These are phyloP conservation scores for Gastrolobium villosum DNA, from an alignment of 306 rosid species.

Conservation along the genomic window DNA sequence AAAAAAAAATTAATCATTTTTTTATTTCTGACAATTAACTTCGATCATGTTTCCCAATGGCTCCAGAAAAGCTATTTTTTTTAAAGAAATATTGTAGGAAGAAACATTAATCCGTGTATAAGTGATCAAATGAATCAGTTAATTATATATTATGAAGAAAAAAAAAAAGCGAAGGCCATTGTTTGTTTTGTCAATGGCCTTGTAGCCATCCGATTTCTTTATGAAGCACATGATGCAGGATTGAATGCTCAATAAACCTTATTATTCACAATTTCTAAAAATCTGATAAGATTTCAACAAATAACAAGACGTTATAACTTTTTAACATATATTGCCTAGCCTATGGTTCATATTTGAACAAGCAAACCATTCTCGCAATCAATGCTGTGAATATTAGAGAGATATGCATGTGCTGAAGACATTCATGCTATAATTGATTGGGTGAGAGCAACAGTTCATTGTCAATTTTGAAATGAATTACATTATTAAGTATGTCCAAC, in stretches of 20 bases:
- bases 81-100: background rate
- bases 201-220: background rate
- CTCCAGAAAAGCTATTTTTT: background rate
- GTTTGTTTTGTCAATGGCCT: background rate
- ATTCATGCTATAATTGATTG: background rate
- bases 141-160: background rate
- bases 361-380: background rate
- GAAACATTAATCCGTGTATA: background rate
- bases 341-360: slow-evolving; percentile 1
- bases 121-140: background rate
- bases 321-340: too few species aligned
- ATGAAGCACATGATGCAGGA: background rate
- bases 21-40: background rate
- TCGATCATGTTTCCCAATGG: background rate
- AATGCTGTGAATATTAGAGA: background rate
- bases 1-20: background rate
- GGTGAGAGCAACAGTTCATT: slow-evolving; percentile 5
- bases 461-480: background rate
- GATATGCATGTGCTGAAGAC: background rate
- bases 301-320: too few species aligned
- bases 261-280: background rate
- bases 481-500: background rate
- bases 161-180: background rate
- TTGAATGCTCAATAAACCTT: background rate
- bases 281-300: background rate